Percentiles rank a stretch among this genome's conserved stretches.
Conservation (phyloP, 345 rosid genomes). For the Mercurialis annua region DNA sequence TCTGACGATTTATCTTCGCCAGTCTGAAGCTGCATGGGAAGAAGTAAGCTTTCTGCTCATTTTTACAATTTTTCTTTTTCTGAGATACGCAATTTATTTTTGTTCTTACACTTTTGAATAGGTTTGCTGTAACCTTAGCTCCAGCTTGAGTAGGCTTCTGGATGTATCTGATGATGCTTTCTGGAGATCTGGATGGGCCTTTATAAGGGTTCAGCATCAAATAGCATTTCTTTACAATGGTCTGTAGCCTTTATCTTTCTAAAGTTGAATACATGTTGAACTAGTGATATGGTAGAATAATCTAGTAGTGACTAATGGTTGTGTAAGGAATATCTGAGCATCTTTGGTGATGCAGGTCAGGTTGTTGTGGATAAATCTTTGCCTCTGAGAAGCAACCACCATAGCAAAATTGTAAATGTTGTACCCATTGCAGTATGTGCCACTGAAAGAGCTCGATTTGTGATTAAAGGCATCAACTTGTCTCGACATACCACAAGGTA, state of each 20-base stretch:
- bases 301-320: background rate
- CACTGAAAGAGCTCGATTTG: conserved; percentile 54
- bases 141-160: conserved; percentile 76
- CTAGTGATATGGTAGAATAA: background rate
- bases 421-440: conserved; percentile 78
- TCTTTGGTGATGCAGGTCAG: conserved; percentile 57
- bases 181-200: conserved; percentile 94
- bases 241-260: conserved; percentile 32
- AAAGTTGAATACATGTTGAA: background rate
- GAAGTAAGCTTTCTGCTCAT: conserved; percentile 54
- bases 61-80: conserved; percentile 4
- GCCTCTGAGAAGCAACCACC: conserved; percentile 52
- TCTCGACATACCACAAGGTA: conserved; percentile 70
- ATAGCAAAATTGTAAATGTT: conserved; percentile 58
- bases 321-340: conserved; percentile 11
- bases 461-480: conserved; percentile 75
- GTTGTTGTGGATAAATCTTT: conserved; percentile 69
- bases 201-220: conserved; percentile 68
- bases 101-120: conserved; percentile 34
- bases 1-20: conserved; percentile 83
- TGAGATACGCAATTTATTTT: background rate
- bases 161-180: conserved; percentile 66
- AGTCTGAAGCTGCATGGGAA: conserved; percentile 82
- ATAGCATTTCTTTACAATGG: conserved; percentile 77
- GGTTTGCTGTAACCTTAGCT: conserved; percentile 69